A percentile compares a stretch with the other conserved stretches of the same genome.
Conservation (phyloP, 768 basidiomycete genomes). For the Leccinum longicurvipes region DNA sequence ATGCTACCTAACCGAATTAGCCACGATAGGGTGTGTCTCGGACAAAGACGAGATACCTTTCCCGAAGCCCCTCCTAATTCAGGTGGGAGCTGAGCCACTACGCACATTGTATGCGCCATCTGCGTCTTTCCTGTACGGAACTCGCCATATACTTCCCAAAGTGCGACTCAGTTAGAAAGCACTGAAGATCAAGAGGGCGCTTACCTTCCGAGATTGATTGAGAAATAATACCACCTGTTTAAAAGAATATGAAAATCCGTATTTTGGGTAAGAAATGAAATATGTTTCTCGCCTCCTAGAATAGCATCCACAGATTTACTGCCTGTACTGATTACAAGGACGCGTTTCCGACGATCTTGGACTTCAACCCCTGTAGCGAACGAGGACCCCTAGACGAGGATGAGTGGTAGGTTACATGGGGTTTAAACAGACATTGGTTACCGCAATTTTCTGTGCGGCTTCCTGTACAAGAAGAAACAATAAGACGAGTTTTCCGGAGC, state of each 20-base stretch:
- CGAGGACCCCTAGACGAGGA: conserved; percentile 65
- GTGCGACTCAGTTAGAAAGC: not conserved
- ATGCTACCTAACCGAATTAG: conserved; percentile 61
- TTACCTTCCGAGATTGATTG: conserved; percentile 91
- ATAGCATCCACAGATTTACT: conserved; percentile 89
- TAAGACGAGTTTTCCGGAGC: not conserved
- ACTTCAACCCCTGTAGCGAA: conserved; percentile 91
- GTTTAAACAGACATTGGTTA: conserved; percentile 22
- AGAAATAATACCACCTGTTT: conserved; percentile 79
- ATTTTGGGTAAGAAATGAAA: not conserved
- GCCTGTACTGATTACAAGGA: conserved; percentile 84
- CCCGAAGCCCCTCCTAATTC: conserved; percentile 91
- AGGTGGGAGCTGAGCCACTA: conserved; percentile 82
- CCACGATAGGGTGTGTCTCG: conserved; percentile 1
- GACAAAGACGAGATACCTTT: conserved; percentile 47
- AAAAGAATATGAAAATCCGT: not conserved
- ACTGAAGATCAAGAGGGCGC: not conserved
- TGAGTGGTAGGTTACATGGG: not conserved
- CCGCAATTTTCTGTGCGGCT: conserved; percentile 84
- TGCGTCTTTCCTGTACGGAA: conserved; percentile 97
- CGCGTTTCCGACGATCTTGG: conserved; percentile 80
- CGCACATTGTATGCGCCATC: conserved; percentile 92
- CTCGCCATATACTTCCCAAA: conserved; percentile 79
- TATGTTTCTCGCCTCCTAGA: conserved; percentile 62
- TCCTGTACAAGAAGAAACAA: conserved; percentile 51